Evolutionary conservation across 1,139 yeast species (phyloP).

Genomic region (Protomyces lactucae-debilis): DNA sequence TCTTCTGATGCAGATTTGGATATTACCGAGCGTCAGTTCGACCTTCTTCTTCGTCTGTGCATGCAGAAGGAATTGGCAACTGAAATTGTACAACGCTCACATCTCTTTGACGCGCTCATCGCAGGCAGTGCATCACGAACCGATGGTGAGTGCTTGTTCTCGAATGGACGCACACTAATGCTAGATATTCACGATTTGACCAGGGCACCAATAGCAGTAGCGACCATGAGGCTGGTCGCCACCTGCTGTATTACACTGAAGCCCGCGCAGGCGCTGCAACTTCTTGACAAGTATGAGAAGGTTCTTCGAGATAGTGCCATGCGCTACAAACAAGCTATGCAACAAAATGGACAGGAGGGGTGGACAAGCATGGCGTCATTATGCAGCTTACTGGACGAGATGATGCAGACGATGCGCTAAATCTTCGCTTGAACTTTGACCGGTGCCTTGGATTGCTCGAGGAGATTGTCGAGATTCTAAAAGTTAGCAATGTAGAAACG

Average conservation of each 20-base stretch:
- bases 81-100: not conserved
- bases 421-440: not conserved
- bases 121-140: not conserved
- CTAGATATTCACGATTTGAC: not conserved
- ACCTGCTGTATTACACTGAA: not conserved
- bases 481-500: not conserved
- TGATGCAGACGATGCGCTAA: not conserved
- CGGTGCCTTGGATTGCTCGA: not conserved
- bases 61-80: constrained; percentile 13
- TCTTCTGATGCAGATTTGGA: not conserved
- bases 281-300: not conserved
- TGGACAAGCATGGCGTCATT: not conserved
- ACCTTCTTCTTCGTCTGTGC: constrained; percentile 5
- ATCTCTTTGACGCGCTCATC: not conserved
- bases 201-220: not conserved
- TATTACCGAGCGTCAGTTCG: constrained; percentile 9
- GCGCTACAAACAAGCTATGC: not conserved
- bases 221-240: not conserved
- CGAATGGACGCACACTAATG: not conserved
- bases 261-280: not conserved
- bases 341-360: not conserved
- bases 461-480: not conserved
- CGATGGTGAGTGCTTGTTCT: not conserved
- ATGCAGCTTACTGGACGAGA: not conserved
- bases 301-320: not conserved